Base-by-base conservation (phyloP, 768 basidiomycete genomes). In the Naematelia encephala region DNA sequence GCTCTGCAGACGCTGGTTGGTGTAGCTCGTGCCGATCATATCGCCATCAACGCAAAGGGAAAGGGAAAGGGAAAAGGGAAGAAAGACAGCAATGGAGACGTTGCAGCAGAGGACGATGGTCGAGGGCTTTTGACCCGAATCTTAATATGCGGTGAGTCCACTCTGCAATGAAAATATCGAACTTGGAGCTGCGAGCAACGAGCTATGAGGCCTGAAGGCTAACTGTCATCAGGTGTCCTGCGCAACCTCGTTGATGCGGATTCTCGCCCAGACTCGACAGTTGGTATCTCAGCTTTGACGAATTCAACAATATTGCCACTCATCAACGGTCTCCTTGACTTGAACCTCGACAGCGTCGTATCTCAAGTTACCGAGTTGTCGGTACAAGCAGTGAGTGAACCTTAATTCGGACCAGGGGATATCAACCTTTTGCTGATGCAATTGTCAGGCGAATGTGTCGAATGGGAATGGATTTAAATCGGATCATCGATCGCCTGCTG, bases 401-500 rank as follows among this genome's bases (percentile, higher is more conserved):
- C 23, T 1, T 4, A 3, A 2, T 22, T 4, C 29, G 21, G 14
- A 19, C 29, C 30, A 13, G 34, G 29, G 30, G 52, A 30, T 54
- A n/a, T n/a, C n/a, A n/a, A n/a, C n/a, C n/a, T 39, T 10, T 47
- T 13, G 5, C 2, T 26, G 30, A n/a, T 44, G 26, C 21, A 14
- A 57, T 47, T 28, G 11, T 0, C 34, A 73, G 72, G 64, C 71
- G 16, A 54, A 61, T 4, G 58, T 58, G 11, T 61, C 61, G 27
- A 56, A 67, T 4, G 61, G 52, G 72, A 80, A 85, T 60, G 80
- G 82, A 0, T 87, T 89, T 11, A 84, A 86, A 70, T 84, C 85
- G 12, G 92, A 93, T 70, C 86, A 93, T 73, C 87, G 84, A 73
- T 82, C 87, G 2, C 70, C 80, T 0, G 82, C 82, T 13, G 88